Percentiles rank a stretch among this genome's conserved stretches.
Evolutionary conservation across 495 filamentous ascomycete genomes (phyloP).

Genomic region (Podospora pseudopauciseta): DNA sequence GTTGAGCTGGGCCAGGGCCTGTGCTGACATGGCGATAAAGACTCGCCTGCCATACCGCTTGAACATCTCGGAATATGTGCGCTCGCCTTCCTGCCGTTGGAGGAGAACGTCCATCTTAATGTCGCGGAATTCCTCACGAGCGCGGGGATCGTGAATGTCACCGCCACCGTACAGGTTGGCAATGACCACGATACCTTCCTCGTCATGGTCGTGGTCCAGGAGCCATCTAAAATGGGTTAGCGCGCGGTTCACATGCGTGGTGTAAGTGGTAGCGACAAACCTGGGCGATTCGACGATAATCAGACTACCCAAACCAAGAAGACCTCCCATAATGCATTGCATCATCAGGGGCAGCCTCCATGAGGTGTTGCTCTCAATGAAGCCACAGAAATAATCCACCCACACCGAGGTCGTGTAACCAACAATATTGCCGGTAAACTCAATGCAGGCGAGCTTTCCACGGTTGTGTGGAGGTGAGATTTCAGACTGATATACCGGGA

Average conservation of each 20-base stretch:
- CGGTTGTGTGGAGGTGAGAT: conserved; percentile 96
- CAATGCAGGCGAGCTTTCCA: conserved; percentile 93
- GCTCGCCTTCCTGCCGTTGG: conserved; percentile 88
- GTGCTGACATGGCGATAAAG: conserved; percentile 98
- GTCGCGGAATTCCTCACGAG: conserved; percentile 90
- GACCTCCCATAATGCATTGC: conserved; percentile 88
- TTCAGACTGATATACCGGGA: conserved; percentile 96
- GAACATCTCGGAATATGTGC: conserved; percentile 94
- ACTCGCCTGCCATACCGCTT: conserved; percentile 85
- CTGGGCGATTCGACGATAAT: conserved; percentile 95
- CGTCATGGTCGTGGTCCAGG: conserved; percentile 94
- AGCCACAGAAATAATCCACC: conserved; percentile 97
- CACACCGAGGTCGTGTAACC: conserved; percentile 96
- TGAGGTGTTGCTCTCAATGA: conserved; percentile 75
- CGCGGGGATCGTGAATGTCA: conserved; percentile 87
- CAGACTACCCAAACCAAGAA: conserved; percentile 80
- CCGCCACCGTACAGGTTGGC: conserved; percentile 95
- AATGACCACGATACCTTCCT: conserved; percentile 96
- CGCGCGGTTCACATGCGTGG: conserved; percentile 11
- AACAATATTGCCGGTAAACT: conserved; percentile 94
- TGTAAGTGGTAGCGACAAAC: conserved; percentile 37
- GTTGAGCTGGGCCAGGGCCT: conserved; percentile 92
- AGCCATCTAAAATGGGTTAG: conserved; percentile 66
- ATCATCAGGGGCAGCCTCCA: conserved; percentile 90
- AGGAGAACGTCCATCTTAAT: conserved; percentile 97